phyloP scores from a whole-genome alignment of 2,329 filamentous ascomycete genomes.

The Paraphaeosphaeria sporulosa region DNA sequence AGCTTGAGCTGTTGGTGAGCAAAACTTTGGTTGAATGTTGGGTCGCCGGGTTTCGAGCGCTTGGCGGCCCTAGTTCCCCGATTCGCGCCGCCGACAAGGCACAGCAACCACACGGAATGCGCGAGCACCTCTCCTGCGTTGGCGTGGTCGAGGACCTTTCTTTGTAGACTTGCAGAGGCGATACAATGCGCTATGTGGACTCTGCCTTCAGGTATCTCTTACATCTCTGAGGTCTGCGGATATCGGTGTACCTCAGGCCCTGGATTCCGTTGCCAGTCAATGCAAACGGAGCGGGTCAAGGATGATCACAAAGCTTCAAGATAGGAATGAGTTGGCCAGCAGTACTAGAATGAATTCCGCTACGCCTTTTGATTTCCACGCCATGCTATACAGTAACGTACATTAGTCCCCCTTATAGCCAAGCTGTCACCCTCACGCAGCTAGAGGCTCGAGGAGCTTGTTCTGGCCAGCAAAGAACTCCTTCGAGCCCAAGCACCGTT shows the following conservation, averaged over 20 bases:
- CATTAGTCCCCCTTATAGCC: neutral
- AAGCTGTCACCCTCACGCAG: neutral
- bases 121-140: neutral
- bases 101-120: neutral
- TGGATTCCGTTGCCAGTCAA: neutral
- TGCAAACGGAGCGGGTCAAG: neutral
- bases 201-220: neutral
- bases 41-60: constrained; percentile 6
- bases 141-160: too few relatives aligned
- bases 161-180: neutral
- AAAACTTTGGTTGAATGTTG: constrained; percentile 25
- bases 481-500: constrained; percentile 81
- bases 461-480: constrained; percentile 66
- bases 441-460: constrained; percentile 33
- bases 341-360: neutral
- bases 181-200: neutral
- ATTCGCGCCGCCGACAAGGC: neutral
- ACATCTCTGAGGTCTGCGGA: neutral
- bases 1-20: constrained; percentile 26
- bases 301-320: neutral
- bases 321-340: neutral
- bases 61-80: constrained; percentile 2
- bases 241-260: neutral
- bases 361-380: neutral
- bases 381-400: constrained; percentile 10